Percentiles rank a stretch among this genome's conserved stretches.
Conservation (phyloP, 768 basidiomycete genomes). For the Terana coerulea region DNA sequence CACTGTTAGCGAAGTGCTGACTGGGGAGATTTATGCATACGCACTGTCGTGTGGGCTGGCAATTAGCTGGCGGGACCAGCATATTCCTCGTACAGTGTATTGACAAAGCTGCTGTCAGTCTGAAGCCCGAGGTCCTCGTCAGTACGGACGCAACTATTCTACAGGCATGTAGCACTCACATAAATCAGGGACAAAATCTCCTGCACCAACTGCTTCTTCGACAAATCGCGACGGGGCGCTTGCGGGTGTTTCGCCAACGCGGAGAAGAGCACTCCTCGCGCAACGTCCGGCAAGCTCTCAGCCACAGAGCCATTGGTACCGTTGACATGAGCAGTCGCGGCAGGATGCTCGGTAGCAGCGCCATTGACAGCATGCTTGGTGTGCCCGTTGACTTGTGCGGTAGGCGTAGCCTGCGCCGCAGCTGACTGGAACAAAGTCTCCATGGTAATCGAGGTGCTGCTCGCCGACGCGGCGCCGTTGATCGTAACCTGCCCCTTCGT, state of each 20-base stretch:
- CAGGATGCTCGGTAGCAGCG: not conserved
- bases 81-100: constrained; percentile 55
- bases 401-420: not conserved
- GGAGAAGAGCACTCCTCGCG: constrained; percentile 13
- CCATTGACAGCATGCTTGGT: not conserved
- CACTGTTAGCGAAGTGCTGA: too few species aligned
- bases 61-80: not conserved
- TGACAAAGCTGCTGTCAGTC: constrained; percentile 68
- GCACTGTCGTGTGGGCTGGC: too few species aligned
- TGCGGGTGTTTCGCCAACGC: constrained; percentile 13
- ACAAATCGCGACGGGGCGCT: constrained; percentile 4
- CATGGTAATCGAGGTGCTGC: not conserved
- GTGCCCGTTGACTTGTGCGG: not conserved
- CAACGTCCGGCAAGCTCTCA: constrained; percentile 9
- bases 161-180: constrained; percentile 14
- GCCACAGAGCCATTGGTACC: not conserved
- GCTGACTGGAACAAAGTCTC: constrained; percentile 4
- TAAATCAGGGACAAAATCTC: constrained; percentile 68
- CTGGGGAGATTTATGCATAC: too few species aligned
- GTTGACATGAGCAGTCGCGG: not conserved
- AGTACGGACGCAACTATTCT: not conserved
- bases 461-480: not conserved
- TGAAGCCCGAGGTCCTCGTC: constrained; percentile 25
- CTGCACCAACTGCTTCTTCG: constrained; percentile 43
- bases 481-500: constrained; percentile 16